phyloP scores from a whole-genome alignment of 2,329 filamentous ascomycete genomes.

The Tympanopsis confertula region DNA sequence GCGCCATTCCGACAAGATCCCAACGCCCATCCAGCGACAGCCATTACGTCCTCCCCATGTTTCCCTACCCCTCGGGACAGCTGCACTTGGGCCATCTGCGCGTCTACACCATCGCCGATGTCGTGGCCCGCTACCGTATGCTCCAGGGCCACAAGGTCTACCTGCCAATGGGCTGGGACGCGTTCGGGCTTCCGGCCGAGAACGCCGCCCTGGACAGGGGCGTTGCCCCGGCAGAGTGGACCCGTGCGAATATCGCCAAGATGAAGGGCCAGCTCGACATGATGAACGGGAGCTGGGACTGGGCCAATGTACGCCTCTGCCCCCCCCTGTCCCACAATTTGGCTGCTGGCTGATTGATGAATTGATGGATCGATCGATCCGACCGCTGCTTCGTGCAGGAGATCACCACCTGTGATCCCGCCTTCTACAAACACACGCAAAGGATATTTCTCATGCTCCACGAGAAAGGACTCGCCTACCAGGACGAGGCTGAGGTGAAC shows the following conservation, averaged over 20 bases:
- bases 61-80: conserved; percentile 55
- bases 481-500: conserved; percentile 52
- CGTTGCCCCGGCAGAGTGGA: conserved; percentile 50
- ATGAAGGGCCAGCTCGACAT: conserved; percentile 50
- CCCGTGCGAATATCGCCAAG: conserved; percentile 44
- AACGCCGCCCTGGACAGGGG: conserved; percentile 57
- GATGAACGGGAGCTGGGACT: conserved; percentile 52
- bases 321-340: conserved; percentile 4
- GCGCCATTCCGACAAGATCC: background rate
- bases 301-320: conserved; percentile 41
- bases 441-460: conserved; percentile 49
- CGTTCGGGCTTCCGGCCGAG: conserved; percentile 55
- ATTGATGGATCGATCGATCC: conserved; percentile 5
- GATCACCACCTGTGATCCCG: conserved; percentile 49
- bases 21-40: no score
- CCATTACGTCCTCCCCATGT: conserved; percentile 52
- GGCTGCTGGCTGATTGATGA: conserved; percentile 2
- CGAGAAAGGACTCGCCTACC: conserved; percentile 47
- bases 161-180: conserved; percentile 60
- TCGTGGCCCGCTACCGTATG: conserved; percentile 45
- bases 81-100: conserved; percentile 55
- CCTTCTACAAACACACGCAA: conserved; percentile 57
- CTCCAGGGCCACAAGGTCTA: conserved; percentile 52
- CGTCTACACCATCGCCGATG: conserved; percentile 58
- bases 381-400: conserved; percentile 28